Evolutionary conservation across 495 filamentous ascomycete species (phyloP).

Genomic region (Arthonia radiata): DNA sequence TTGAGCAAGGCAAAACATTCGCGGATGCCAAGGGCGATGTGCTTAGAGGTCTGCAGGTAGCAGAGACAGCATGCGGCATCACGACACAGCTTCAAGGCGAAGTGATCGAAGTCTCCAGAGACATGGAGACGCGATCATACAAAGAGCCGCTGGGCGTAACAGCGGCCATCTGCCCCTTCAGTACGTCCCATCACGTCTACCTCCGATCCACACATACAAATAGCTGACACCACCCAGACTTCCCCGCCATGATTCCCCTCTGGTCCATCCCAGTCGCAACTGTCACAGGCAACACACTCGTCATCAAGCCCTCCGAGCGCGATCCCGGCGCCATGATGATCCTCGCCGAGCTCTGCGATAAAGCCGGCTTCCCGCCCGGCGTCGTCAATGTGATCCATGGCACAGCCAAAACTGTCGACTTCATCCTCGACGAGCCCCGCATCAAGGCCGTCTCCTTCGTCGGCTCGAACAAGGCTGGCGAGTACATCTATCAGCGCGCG

Average conservation of each 20-base stretch:
- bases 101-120: constrained; percentile 87
- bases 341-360: constrained; percentile 67
- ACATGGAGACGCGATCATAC: constrained; percentile 95
- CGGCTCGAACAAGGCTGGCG: constrained; percentile 83
- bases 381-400: constrained; percentile 93
- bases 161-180: constrained; percentile 95
- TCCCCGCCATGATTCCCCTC: constrained; percentile 97
- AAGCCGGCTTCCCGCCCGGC: constrained; percentile 83
- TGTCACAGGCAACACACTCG: constrained; percentile 76
- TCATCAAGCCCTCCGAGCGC: constrained; percentile 93
- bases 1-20: constrained; percentile 98
- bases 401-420: constrained; percentile 75
- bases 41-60: constrained; percentile 82
- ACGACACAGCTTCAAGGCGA: constrained; percentile 86
- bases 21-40: constrained; percentile 91
- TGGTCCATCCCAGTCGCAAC: constrained; percentile 95
- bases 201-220: background rate
- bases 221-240: constrained; percentile 51
- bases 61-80: constrained; percentile 85
- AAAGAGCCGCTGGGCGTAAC: constrained; percentile 83
- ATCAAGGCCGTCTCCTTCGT: constrained; percentile 99
- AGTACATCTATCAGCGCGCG: constrained; percentile 82
- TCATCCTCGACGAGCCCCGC: constrained; percentile 82
- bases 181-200: constrained; percentile 25
- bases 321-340: constrained; percentile 98